Conservation (phyloP, 768 basidiomycete species). For the Mycena chlorophos region DNA sequence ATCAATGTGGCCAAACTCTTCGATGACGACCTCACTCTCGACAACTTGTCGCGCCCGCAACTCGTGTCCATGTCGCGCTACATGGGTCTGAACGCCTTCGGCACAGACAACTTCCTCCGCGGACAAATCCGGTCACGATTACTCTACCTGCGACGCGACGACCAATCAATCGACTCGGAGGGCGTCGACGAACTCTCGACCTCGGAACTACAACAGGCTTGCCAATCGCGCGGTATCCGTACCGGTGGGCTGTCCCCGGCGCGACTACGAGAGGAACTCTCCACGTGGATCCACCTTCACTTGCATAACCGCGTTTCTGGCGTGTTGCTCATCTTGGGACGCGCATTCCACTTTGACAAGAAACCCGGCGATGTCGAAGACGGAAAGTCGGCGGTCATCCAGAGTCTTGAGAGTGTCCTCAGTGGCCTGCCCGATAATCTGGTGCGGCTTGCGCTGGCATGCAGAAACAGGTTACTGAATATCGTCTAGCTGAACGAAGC, state of each 20-base stretch:
- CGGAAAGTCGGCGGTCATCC: slow-evolving; percentile 78
- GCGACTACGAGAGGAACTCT: slow-evolving; percentile 83
- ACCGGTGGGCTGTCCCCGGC: slow-evolving; percentile 86
- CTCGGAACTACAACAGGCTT: slow-evolving; percentile 88
- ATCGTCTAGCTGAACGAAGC: slow-evolving; percentile 84
- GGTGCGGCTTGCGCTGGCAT: slow-evolving; percentile 32
- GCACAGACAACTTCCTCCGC: slow-evolving; percentile 97
- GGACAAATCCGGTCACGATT: slow-evolving; percentile 86
- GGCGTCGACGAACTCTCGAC: slow-evolving; percentile 90
- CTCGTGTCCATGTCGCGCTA: slow-evolving; percentile 96
- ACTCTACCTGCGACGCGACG: slow-evolving; percentile 82
- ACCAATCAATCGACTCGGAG: slow-evolving; percentile 88
- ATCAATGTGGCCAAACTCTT: slow-evolving; percentile 95
- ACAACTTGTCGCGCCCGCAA: slow-evolving; percentile 98
- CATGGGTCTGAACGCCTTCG: slow-evolving; percentile 98
- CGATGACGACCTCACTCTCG: slow-evolving; percentile 95
- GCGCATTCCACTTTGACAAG: slow-evolving; percentile 92
- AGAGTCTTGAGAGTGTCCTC: slow-evolving; percentile 84
- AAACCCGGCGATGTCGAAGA: slow-evolving; percentile 73
- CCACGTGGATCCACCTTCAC: slow-evolving; percentile 92
- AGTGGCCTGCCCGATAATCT: slow-evolving; percentile 92
- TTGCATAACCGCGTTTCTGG: slow-evolving; percentile 89
- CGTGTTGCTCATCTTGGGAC: slow-evolving; percentile 87
- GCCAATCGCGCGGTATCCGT: slow-evolving; percentile 91
- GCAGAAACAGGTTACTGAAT: slow-evolving; percentile 6